Base-by-base conservation (phyloP, 1,139 yeast species). In the Saccharomyces hybrid region DNA sequence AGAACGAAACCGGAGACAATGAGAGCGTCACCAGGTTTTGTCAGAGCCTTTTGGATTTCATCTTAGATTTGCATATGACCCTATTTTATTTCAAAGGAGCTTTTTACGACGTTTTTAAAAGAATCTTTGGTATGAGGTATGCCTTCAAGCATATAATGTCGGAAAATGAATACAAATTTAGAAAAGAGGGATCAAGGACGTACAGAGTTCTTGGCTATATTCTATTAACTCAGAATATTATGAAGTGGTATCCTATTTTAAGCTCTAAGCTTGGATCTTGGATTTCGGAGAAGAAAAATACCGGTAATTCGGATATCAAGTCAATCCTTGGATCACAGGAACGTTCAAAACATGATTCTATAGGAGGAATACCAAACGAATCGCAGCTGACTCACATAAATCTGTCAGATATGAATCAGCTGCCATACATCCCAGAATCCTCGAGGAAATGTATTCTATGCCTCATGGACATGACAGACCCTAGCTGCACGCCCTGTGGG, bases 401-500 rank as follows among this genome's bases (percentile, higher is more conserved):
- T 56, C 74, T 91, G 31, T 73, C 82, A 0, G 84, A 91, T 62
- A 76, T 80, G 0, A 59, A 62, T 0, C 73, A 73, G 16, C 73
- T 91, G 56, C 85, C 89, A 2, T 91, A 82, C 65, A 81, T 93
- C 27, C 87, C 93, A 0, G 83, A 78, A 54, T 73, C 74, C 38
- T 83, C 95, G 0, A 75, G 98, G 51, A 76, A 78, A 50, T 93
- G 99, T 67, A 86, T 90, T 76, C 75, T 93, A 42, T 93, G 99
- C 67, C 75, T 91, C 34, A 84, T 88, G 5, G 76, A 79, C 16
- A 88, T 93, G 95, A 76, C 75, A 2, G 81, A 87, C 59, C 98
- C 99, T 1, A 77, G 96, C 1, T 82, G 90, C 56, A 89, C 96
- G 0, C 80, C 84, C 7, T 93, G 99, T 71, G 99, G 99, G 0